Evolutionary conservation across 2,329 filamentous ascomycete genomes (phyloP), one percentile per base, ranked within the genome.

Genomic region (Cladophialophora psammophila): DNA sequence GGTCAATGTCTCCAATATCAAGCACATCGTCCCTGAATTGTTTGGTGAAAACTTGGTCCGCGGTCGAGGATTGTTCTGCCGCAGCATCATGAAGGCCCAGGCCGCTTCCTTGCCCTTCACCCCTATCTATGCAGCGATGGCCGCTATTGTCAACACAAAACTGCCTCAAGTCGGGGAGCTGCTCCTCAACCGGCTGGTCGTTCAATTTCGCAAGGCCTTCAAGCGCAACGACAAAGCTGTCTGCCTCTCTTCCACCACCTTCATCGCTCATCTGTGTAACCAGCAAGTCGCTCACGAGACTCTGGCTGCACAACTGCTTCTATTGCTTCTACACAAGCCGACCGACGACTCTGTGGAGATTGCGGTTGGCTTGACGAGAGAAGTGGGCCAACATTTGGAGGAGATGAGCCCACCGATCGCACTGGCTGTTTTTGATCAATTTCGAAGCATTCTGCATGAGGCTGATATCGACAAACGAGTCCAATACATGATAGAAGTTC

Each of bases 401-500:
- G 94, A 97, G 77, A 97, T 98, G 93, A 96, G 92, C 76, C 87
- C 89, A 1, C 87, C 91, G 10, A 96, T 98, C 74, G 90, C 93
- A 35, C 87, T 94, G 72, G 91, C 91, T 31, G 93, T 99, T 7
- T 99, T 96, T 76, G 95, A 99, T 75, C 94, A 97, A 78, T 96
- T 99, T 83, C 85, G 95, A 73, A 94, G 91, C 74, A 97, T 98
- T 70, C 83, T 99, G 8, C 94, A 99, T 81, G 95, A 99, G 79
- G 93, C 93, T 53, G 94, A 95, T 76, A 97, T 99, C 77, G 94
- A 98, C 77, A 97, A 97, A 84, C 87, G 95, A 71, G 94, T 94
- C n/a, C 95, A 99, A 80, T 99, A 98, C 80, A 97, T 97, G 92
- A 94, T 99, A 65, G 95, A 99, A 78, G 95, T 98, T 5, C 82